Conservation (phyloP, 2,329 filamentous ascomycete species). For the Aspergillus japonicus region DNA sequence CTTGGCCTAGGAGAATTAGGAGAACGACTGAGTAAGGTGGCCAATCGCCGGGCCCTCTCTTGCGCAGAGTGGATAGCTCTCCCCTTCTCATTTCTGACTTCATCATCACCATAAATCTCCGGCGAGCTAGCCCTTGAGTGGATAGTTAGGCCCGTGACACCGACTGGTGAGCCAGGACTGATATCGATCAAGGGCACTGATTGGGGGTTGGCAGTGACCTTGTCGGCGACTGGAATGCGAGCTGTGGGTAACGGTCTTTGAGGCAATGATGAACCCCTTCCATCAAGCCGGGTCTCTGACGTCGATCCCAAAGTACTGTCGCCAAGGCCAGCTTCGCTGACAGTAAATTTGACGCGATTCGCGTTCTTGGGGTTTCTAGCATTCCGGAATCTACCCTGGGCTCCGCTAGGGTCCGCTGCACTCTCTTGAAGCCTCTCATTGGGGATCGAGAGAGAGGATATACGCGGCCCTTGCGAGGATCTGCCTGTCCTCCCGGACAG, state of each 20-base stretch:
- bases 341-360: conserved; percentile 37
- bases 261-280: conserved; percentile 30
- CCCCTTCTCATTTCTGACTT: conserved; percentile 37
- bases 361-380: conserved; percentile 36
- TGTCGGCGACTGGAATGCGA: conserved; percentile 38
- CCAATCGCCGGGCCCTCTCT: conserved; percentile 34
- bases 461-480: conserved; percentile 26
- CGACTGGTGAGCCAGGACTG: conserved; percentile 27
- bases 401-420: conserved; percentile 22
- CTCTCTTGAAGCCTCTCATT: conserved; percentile 25
- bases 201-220: conserved; percentile 21
- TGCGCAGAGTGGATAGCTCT: conserved; percentile 35
- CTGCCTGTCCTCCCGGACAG: conserved; percentile 19
- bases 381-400: conserved; percentile 38
- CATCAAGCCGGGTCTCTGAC: conserved; percentile 30
- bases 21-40: conserved; percentile 34
- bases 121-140: conserved; percentile 25
- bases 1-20: conserved; percentile 32
- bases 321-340: conserved; percentile 23
- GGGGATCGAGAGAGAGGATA: conserved; percentile 24
- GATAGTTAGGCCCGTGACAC: conserved; percentile 31
- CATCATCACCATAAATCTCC: conserved; percentile 24
- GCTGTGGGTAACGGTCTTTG: conserved; percentile 35
- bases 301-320: conserved; percentile 22
- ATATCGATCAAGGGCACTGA: conserved; percentile 27